Percentiles rank a stretch among this genome's conserved stretches.
phyloP scores from a whole-genome alignment of 495 filamentous ascomycete genomes.

The Cercophora sp. region DNA sequence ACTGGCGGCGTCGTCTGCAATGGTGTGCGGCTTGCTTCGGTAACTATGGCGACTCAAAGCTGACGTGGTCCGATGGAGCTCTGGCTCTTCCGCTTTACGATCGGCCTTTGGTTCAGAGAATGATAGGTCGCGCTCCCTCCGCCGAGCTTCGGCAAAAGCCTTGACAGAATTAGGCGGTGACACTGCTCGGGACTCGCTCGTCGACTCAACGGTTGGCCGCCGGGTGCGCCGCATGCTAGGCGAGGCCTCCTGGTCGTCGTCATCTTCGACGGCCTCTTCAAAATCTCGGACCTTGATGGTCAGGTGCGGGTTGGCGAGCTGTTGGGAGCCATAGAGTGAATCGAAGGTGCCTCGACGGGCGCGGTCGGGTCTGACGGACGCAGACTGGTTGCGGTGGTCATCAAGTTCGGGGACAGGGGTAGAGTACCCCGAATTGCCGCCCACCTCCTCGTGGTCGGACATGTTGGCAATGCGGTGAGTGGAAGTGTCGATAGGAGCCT shows the following conservation, averaged over 20 bases:
- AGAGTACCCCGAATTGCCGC: slow-evolving; percentile 52
- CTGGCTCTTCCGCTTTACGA: slow-evolving; percentile 48
- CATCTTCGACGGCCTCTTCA: slow-evolving; percentile 81
- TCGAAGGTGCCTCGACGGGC: slow-evolving; percentile 54
- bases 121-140: slow-evolving; percentile 54
- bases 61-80: slow-evolving; percentile 69
- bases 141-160: slow-evolving; percentile 80
- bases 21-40: slow-evolving; percentile 43
- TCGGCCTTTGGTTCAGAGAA: slow-evolving; percentile 37
- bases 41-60: slow-evolving; percentile 56
- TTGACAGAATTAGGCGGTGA: slow-evolving; percentile 97
- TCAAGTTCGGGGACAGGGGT: slow-evolving; percentile 87
- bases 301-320: slow-evolving; percentile 34
- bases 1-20: slow-evolving; percentile 45
- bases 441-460: slow-evolving; percentile 53
- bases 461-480: slow-evolving; percentile 35
- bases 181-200: slow-evolving; percentile 54
- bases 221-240: slow-evolving; percentile 37
- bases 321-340: slow-evolving; percentile 46
- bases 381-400: slow-evolving; percentile 80
- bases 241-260: slow-evolving; percentile 53
- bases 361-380: slow-evolving; percentile 53
- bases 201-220: slow-evolving; percentile 44
- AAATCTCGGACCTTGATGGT: slow-evolving; percentile 43
- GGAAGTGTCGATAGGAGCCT: neutral